phyloP scores from a whole-genome alignment of 1,284 basidiomycete genomes.

The Vanrija sp. region DNA sequence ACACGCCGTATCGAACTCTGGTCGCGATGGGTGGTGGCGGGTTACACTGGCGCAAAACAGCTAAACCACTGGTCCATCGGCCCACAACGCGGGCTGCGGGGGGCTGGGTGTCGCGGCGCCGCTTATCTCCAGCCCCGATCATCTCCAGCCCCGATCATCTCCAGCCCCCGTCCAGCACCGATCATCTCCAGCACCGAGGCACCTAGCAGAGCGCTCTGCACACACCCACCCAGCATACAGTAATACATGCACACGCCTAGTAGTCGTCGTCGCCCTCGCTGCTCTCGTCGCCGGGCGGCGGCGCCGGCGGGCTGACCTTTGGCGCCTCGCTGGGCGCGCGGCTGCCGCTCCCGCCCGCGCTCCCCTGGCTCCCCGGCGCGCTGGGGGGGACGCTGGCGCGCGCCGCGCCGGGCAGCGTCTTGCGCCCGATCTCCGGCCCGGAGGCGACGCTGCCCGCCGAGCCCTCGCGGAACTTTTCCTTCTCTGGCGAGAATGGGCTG shows the following conservation, averaged over 20 bases:
- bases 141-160: no score
- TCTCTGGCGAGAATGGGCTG: constrained; percentile 1
- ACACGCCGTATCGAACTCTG: no score
- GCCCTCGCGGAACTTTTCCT: not conserved
- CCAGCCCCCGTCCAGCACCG: no score
- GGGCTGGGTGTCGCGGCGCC: no score
- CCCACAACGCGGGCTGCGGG: no score
- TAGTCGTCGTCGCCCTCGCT: constrained; percentile 19
- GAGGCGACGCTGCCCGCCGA: not conserved
- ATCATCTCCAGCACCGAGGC: no score
- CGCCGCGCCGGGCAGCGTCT: constrained; percentile 1
- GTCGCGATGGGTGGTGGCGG: no score
- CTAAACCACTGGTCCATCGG: no score
- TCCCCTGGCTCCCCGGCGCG: no score
- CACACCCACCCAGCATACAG: not conserved
- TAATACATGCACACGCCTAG: not conserved
- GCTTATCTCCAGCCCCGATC: no score
- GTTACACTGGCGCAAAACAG: no score
- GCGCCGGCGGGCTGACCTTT: not conserved
- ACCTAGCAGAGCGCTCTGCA: no score
- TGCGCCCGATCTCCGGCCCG: not conserved
- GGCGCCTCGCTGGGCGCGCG: not conserved
- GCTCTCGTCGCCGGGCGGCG: constrained; percentile 7
- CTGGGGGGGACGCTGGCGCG: not conserved
- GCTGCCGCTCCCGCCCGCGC: not conserved